Evolutionary conservation across 306 rosid species (phyloP).

Genomic region (Begonia loranthoides): DNA sequence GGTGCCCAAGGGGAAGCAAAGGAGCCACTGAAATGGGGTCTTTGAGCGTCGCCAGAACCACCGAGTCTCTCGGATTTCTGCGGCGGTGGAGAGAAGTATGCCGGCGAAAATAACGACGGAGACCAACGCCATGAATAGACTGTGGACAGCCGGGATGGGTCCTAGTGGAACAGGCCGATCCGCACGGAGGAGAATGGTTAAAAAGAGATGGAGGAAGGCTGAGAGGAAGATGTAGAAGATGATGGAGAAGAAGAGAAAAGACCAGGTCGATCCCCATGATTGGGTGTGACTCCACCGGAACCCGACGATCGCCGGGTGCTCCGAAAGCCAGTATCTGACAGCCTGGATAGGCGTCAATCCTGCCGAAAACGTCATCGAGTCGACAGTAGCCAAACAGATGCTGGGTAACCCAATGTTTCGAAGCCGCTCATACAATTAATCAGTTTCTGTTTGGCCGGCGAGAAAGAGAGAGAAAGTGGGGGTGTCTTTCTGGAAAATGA

Average conservation of each 20-base stretch:
- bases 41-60: conserved; percentile 89
- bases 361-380: conserved; percentile 11
- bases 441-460: background rate
- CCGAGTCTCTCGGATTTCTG: conserved; percentile 81
- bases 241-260: conserved; percentile 61
- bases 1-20: conserved; percentile 80
- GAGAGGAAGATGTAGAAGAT: conserved; percentile 30
- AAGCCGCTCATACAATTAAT: background rate
- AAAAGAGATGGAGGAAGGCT: conserved; percentile 27
- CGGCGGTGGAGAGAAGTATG: conserved; percentile 45
- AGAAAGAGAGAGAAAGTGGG: background rate
- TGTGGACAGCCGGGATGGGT: conserved; percentile 75
- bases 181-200: conserved; percentile 23
- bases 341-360: conserved; percentile 18
- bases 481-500: background rate
- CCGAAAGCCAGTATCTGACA: conserved; percentile 59
- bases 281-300: conserved; percentile 75
- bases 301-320: conserved; percentile 69
- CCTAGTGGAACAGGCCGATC: conserved; percentile 51
- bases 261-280: conserved; percentile 87
- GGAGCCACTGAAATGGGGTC: conserved; percentile 85
- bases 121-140: conserved; percentile 43
- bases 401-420: background rate
- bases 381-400: conserved; percentile 1
- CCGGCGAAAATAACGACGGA: conserved; percentile 69